Evolutionary conservation across 2,329 filamentous ascomycete species (phyloP), one percentile per base, ranked within the genome.

Genomic region (Epichloe amarillans): DNA sequence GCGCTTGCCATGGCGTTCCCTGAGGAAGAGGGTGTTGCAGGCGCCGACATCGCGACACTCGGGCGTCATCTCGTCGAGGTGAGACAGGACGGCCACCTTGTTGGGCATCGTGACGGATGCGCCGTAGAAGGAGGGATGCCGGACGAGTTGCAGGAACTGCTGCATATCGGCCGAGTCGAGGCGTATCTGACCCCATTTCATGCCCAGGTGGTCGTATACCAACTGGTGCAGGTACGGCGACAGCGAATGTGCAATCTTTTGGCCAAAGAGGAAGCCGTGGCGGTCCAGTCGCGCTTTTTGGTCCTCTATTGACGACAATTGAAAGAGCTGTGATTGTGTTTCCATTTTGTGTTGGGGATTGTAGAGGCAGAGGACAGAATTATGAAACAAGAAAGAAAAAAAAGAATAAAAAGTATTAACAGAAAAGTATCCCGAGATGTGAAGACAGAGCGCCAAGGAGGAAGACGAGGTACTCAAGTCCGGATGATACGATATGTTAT

Each of bases 71-170:
- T 82, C 78, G 61, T 91, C 86, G 8, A 91, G 75, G 57, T 87
- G 74, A 0, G 79, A 73, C 53, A 90, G 78, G 62, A 91, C 88
- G 58, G 80, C 74, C 26, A 91, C 79, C 66, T 93, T 91, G 72
- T 88, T 82, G 0, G 87, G 87, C 86, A 91, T 93, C 19, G 86
- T 91, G 38, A 91, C 81, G 3, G 83, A 46, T 69, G 41, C 66
- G 76, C 81, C 82, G 60, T 82, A 83, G 63, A 82, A 84, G 56
- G 74, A 69, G 15, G 77, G 74, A 55, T 82, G 67, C 53, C 72
- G 70, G 36, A 78, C 71, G 7, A 84, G 67, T 19, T 68, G 55
- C 21, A 79, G 61, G 57, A 79, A 80, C 21, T 64, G 58, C 7
- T 64, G 54, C 55, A 79, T 71, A 55, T 76, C 69, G 33, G 65